phyloP scores from a whole-genome alignment of 2,329 filamentous ascomycete species.

The Fusarium sp. region DNA sequence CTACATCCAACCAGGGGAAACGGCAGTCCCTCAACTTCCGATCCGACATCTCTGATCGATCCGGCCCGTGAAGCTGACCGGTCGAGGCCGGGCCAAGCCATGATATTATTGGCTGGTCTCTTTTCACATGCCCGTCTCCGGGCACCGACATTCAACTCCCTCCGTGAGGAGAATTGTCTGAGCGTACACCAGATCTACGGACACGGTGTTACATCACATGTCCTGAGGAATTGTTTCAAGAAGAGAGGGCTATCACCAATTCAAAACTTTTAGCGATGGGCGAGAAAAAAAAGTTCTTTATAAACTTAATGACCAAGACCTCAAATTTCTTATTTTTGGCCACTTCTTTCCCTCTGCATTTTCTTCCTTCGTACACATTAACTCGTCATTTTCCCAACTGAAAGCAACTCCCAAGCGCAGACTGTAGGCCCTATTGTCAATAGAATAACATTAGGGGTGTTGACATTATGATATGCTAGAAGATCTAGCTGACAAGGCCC shows the following conservation, averaged over 20 bases:
- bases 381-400: slow-evolving; percentile 41
- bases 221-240: background rate
- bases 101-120: slow-evolving; percentile 26
- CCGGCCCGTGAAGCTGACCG: slow-evolving; percentile 18
- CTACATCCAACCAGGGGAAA: background rate
- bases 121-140: slow-evolving; percentile 7
- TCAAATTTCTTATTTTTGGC: slow-evolving; percentile 28
- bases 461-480: slow-evolving; percentile 34
- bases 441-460: slow-evolving; percentile 33
- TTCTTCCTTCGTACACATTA: slow-evolving; percentile 36
- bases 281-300: slow-evolving; percentile 1
- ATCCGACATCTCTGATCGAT: slow-evolving; percentile 12
- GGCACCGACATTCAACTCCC: slow-evolving; percentile 17
- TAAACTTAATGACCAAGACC: slow-evolving; percentile 8
- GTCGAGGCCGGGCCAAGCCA: slow-evolving; percentile 26
- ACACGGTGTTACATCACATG: background rate
- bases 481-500: slow-evolving; percentile 53
- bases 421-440: slow-evolving; percentile 36
- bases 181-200: background rate
- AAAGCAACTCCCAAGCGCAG: slow-evolving; percentile 37
- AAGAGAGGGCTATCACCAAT: background rate
- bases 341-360: slow-evolving; percentile 20
- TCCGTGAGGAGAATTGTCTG: background rate
- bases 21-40: background rate
- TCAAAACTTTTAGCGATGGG: background rate